Conservation (phyloP, 1,284 basidiomycete species). For the Phylloboletellus chloephorus region DNA sequence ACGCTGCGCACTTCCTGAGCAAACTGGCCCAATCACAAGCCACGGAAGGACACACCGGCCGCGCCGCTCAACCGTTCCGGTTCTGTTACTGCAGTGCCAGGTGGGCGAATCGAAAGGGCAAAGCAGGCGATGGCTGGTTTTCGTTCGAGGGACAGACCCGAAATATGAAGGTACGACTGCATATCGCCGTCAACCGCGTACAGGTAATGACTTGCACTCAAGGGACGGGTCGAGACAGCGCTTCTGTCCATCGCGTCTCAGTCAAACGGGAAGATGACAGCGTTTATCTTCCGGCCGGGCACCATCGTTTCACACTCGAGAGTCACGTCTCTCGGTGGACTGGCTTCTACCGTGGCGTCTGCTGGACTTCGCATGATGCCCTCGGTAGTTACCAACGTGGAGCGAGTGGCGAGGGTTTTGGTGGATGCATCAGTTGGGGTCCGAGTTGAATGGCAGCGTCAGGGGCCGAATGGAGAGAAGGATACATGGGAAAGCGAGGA, state of each 20-base stretch:
- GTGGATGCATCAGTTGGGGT: slow-evolving; percentile 28
- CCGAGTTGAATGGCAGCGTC: slow-evolving; percentile 26
- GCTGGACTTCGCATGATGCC: slow-evolving; percentile 21
- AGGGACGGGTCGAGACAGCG: slow-evolving; percentile 23
- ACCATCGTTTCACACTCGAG: slow-evolving; percentile 14
- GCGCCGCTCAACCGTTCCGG: slow-evolving; percentile 13
- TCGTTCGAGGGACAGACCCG: slow-evolving; percentile 17
- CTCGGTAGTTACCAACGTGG: slow-evolving; percentile 22
- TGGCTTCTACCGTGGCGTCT: slow-evolving; percentile 17
- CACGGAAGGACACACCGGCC: background rate
- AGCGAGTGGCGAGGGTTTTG: slow-evolving; percentile 20
- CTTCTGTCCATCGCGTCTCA: slow-evolving; percentile 16
- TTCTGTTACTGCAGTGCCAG: slow-evolving; percentile 29
- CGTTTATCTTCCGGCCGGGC: slow-evolving; percentile 23
- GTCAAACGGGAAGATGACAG: slow-evolving; percentile 11
- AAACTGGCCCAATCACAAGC: slow-evolving; percentile 14
- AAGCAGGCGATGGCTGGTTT: slow-evolving; percentile 12
- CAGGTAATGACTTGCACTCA: too few relatives aligned
- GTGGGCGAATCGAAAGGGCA: slow-evolving; percentile 18
- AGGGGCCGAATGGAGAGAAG: slow-evolving; percentile 13
- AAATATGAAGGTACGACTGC: slow-evolving; percentile 23
- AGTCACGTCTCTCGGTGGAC: slow-evolving; percentile 16
- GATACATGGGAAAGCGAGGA: slow-evolving; percentile 29
- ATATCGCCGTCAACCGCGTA: too few relatives aligned
- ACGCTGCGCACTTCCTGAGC: slow-evolving; percentile 21